Evolutionary conservation across 2,329 filamentous ascomycete genomes (phyloP), one percentile per base, ranked within the genome.

Genomic region (Exutisphaerella laricina): DNA sequence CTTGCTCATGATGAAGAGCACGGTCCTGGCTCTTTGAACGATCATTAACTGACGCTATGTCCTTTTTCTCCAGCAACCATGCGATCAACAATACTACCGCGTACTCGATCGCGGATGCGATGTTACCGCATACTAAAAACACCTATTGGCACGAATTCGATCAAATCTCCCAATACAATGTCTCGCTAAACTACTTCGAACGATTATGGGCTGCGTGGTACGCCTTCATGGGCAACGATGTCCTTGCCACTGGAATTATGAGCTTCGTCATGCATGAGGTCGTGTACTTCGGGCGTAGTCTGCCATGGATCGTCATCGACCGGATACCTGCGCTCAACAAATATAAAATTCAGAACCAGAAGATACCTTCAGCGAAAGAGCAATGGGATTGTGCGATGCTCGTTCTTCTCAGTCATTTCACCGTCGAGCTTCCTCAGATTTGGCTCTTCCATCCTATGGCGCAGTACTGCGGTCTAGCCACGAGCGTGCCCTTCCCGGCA

Each of bases 361-460:
- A 97, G 75, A 80, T 95, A 32, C 92, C 92, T 7, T 94, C 88
- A n/a, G 74, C 84, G 41, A 84, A 80, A 63, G 92, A 98, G 68
- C 92, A 98, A 70, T 94, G 87, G 80, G 80, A 89, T 62, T 98
- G 92, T 71, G 89, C 92, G 47, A 82, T 80, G 66, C 82, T 96
- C 55, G 92, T 98, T 51, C 84, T 98, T 53, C 73, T 97, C 60
- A 89, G 83, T 65, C 92, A 98, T 69, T 94, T 97, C 70, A 97
- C 92, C 55, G 92, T 96, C 66, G 92, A 98, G 70, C 79, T 98
- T 26, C 92, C 92, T 49, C 92, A 97, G 70, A 97, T 97, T 67
- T 97, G 90, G 90, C 79, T 97, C 59, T 98, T 98, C 78, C 92
- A 98, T 73, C 92, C 92, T 21, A 80, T 96, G 74, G 90, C 90